Percentiles rank a stretch among this genome's conserved stretches.
Evolutionary conservation across 768 basidiomycete genomes (phyloP).

Genomic region (Termitomyces bulborhizus): DNA sequence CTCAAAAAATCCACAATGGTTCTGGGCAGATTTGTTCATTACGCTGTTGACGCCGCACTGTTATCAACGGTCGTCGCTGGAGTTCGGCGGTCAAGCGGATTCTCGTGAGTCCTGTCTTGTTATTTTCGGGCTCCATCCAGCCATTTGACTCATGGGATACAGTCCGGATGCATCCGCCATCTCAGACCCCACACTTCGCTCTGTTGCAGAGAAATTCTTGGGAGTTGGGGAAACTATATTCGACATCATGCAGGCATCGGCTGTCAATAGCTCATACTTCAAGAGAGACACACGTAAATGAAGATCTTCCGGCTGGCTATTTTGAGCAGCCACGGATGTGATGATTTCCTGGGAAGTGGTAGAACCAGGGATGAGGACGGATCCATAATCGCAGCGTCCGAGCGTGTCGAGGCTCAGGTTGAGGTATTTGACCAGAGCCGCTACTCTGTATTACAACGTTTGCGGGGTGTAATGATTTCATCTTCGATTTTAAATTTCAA

Average conservation of each 20-base stretch:
- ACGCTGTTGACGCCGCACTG: conserved; percentile 77
- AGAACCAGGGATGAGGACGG: background rate
- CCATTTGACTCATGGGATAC: conserved; percentile 2
- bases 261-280: conserved; percentile 85
- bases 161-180: conserved; percentile 68
- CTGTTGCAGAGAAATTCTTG: conserved; percentile 76
- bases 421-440: conserved; percentile 12
- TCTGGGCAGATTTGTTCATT: conserved; percentile 76
- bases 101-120: conserved; percentile 54
- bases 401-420: background rate
- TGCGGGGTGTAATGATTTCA: background rate
- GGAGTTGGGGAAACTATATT: conserved; percentile 86
- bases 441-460: conserved; percentile 10
- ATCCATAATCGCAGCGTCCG: background rate
- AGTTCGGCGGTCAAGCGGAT: conserved; percentile 84
- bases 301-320: conserved; percentile 13
- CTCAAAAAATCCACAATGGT: conserved; percentile 29
- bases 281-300: conserved; percentile 43
- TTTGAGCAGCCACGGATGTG: background rate
- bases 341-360: background rate
- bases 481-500: background rate
- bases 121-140: conserved; percentile 2
- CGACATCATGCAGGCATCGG: conserved; percentile 76
- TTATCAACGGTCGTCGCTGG: conserved; percentile 89
- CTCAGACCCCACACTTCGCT: conserved; percentile 70